These are phyloP conservation scores for Dactylellina leptospora DNA, from an alignment of 2,329 filamentous ascomycete genomes.

Conservation along the genomic window DNA sequence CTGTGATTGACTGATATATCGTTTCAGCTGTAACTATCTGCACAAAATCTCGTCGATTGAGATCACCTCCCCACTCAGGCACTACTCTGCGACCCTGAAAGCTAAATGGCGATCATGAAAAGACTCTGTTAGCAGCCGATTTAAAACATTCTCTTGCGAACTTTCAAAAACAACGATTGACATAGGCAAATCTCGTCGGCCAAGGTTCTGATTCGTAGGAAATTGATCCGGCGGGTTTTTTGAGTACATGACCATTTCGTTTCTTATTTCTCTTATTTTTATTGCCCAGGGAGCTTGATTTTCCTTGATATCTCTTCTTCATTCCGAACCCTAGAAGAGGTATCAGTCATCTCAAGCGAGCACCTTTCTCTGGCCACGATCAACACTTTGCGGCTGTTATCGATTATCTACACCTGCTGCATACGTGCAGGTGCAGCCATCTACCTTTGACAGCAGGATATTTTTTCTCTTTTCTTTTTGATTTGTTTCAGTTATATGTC, in stretches of 20 bases:
- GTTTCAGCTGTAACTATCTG: background rate
- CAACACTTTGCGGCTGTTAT: slow-evolving; percentile 7
- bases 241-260: too few species aligned
- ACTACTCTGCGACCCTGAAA: too few species aligned
- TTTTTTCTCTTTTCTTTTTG: too few species aligned
- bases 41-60: background rate
- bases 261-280: background rate
- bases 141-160: background rate
- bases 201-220: background rate
- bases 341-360: slow-evolving; percentile 3
- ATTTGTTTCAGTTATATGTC: too few species aligned
- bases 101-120: too few species aligned
- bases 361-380: slow-evolving; percentile 3
- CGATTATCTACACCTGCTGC: too few species aligned
- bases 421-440: too few species aligned
- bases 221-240: background rate
- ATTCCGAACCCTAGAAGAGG: too few species aligned
- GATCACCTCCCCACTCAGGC: too few species aligned
- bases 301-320: background rate
- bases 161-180: background rate
- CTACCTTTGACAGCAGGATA: background rate
- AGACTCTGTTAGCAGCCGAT: background rate
- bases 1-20: background rate
- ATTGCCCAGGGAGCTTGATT: background rate
- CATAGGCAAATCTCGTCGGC: background rate